Evolutionary conservation across 306 rosid genomes (phyloP).

Genomic region (Purshia tridentata): DNA sequence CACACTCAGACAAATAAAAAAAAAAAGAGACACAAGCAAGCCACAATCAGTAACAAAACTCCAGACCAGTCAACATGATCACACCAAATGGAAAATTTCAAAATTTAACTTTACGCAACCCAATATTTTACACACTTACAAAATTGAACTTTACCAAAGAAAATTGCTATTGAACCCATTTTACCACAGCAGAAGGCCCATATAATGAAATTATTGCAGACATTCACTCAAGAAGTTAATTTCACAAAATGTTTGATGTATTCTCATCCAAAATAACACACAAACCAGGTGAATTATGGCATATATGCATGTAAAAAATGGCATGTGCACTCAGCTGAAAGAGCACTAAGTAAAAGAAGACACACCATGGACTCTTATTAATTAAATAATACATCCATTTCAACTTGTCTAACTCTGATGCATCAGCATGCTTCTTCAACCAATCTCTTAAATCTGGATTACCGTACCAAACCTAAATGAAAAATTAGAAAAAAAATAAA

Average conservation of each 20-base stretch:
- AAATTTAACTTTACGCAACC: background rate
- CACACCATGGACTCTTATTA: slow-evolving; percentile 87
- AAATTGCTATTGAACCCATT: background rate
- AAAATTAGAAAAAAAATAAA: slow-evolving; percentile 12
- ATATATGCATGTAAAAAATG: background rate
- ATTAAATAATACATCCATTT: slow-evolving; percentile 89
- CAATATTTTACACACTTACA: background rate
- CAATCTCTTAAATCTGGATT: slow-evolving; percentile 84
- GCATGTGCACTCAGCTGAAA: background rate
- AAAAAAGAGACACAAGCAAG: background rate
- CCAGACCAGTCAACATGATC: background rate
- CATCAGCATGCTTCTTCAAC: slow-evolving; percentile 68
- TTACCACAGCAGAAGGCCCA: background rate
- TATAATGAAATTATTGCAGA: background rate
- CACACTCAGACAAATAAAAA: background rate
- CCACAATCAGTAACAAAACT: background rate
- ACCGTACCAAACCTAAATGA: slow-evolving; percentile 70
- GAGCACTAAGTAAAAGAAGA: slow-evolving; percentile 20
- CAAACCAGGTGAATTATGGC: background rate
- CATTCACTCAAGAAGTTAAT: background rate
- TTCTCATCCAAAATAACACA: background rate
- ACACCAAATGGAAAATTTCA: background rate
- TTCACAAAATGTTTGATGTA: background rate
- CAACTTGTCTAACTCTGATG: slow-evolving; percentile 70
- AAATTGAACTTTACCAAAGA: background rate